Percentiles rank a stretch among this genome's conserved stretches.
These are phyloP conservation scores for Angomonas deanei DNA, from an alignment of 208 protist genomes.

Conservation along the genomic window DNA sequence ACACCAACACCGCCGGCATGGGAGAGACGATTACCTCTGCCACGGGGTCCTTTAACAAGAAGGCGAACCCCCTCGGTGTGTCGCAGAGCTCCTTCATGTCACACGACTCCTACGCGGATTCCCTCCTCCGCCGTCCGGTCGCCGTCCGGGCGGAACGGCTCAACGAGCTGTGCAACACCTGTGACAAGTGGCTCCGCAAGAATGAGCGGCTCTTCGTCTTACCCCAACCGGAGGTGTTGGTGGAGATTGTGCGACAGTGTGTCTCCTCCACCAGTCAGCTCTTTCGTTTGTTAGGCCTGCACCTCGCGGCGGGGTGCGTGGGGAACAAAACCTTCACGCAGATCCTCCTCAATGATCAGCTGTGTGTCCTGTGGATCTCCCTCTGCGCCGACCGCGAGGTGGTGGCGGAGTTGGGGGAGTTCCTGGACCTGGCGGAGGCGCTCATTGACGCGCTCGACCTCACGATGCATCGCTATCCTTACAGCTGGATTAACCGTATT, in stretches of 20 bases:
- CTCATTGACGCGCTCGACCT: conserved; percentile 36
- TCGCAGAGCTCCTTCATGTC: conserved; percentile 2
- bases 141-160: conserved; percentile 48
- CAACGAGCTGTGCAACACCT: conserved; percentile 69
- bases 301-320: conserved; percentile 40
- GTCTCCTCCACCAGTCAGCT: conserved; percentile 71
- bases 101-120: background rate
- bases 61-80: background rate
- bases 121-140: background rate
- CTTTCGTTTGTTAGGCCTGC: conserved; percentile 74
- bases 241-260: conserved; percentile 24
- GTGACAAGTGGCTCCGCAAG: conserved; percentile 60
- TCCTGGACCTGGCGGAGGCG: conserved; percentile 52
- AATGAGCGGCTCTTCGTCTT: conserved; percentile 61
- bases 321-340: conserved; percentile 44
- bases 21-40: no score
- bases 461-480: conserved; percentile 55
- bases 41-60: background rate
- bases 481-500: conserved; percentile 83
- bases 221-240: conserved; percentile 33
- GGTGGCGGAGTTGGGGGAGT: conserved; percentile 52
- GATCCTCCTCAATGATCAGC: conserved; percentile 18
- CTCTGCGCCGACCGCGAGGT: conserved; percentile 74
- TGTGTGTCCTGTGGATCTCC: conserved; percentile 43
- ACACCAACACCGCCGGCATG: background rate